Conservation (phyloP, 1,284 basidiomycete genomes). For the Volvariella surrecta region DNA sequence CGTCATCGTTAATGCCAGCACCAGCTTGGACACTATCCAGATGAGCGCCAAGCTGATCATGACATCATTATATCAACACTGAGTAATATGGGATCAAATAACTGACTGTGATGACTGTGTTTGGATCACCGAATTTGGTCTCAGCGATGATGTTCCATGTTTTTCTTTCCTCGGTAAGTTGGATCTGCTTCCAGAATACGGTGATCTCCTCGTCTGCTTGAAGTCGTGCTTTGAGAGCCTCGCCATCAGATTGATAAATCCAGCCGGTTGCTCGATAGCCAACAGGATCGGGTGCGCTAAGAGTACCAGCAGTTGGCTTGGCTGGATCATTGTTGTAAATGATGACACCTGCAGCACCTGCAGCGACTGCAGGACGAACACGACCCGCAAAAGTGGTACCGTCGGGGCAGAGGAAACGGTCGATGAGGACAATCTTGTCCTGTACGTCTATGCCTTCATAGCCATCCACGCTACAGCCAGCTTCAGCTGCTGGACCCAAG, state of each 20-base stretch:
- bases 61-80: too few relatives aligned
- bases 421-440: slow-evolving; percentile 1
- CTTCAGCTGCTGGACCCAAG: background rate
- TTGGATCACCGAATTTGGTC: slow-evolving; percentile 1
- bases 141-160: background rate
- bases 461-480: background rate
- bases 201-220: background rate
- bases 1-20: slow-evolving; percentile 19
- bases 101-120: background rate
- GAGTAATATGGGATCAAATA: too few relatives aligned
- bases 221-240: background rate
- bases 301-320: background rate
- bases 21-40: too few relatives aligned
- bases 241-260: background rate
- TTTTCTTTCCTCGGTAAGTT: background rate
- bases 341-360: slow-evolving; percentile 1
- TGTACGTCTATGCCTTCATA: background rate
- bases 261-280: background rate
- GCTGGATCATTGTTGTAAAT: background rate
- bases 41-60: too few relatives aligned
- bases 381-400: background rate
- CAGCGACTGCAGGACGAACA: background rate
- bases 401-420: background rate
- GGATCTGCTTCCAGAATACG: background rate
- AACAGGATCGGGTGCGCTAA: background rate